Percentiles rank a stretch among this genome's conserved stretches.
phyloP scores from a whole-genome alignment of 2,329 filamentous ascomycete species.

The Fusarium staphyleae region DNA sequence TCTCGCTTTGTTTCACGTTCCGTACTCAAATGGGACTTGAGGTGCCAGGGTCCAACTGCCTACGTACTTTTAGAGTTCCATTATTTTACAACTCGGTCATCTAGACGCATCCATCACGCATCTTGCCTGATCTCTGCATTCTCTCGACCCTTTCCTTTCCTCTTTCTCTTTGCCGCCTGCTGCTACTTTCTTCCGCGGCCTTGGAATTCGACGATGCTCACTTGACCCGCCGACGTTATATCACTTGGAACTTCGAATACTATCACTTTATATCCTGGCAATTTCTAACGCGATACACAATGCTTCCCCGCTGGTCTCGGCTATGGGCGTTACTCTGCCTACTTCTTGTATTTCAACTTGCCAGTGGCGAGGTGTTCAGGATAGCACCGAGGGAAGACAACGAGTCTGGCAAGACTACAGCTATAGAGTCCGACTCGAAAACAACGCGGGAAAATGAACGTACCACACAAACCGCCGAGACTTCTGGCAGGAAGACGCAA shows the following conservation, averaged over 20 bases:
- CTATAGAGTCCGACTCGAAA: conserved; percentile 16
- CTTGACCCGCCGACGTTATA: conserved; percentile 12
- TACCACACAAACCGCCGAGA: conserved; percentile 21
- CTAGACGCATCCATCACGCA: background rate
- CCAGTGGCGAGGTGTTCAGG: conserved; percentile 45
- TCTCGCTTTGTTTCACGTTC: conserved; percentile 29
- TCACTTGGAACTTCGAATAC: conserved; percentile 30
- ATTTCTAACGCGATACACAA: conserved; percentile 32
- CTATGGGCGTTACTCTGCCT: conserved; percentile 52
- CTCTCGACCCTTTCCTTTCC: conserved; percentile 4
- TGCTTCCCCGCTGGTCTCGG: conserved; percentile 46
- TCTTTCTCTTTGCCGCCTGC: background rate
- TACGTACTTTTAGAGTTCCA: conserved; percentile 8
- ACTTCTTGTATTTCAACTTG: conserved; percentile 48
- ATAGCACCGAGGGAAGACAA: conserved; percentile 47
- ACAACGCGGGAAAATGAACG: conserved; percentile 17
- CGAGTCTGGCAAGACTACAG: conserved; percentile 17
- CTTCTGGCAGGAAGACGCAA: conserved; percentile 22
- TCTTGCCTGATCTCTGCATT: background rate
- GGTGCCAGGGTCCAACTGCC: conserved; percentile 4
- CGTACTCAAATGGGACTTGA: conserved; percentile 10
- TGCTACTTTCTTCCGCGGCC: conserved; percentile 1
- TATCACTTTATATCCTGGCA: conserved; percentile 8
- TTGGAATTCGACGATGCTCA: conserved; percentile 32
- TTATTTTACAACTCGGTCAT: conserved; percentile 14